A percentile compares a stretch with the other conserved stretches of the same genome.
Evolutionary conservation across 345 rosid species (phyloP).

Genomic region (Nasturtium officinale): DNA sequence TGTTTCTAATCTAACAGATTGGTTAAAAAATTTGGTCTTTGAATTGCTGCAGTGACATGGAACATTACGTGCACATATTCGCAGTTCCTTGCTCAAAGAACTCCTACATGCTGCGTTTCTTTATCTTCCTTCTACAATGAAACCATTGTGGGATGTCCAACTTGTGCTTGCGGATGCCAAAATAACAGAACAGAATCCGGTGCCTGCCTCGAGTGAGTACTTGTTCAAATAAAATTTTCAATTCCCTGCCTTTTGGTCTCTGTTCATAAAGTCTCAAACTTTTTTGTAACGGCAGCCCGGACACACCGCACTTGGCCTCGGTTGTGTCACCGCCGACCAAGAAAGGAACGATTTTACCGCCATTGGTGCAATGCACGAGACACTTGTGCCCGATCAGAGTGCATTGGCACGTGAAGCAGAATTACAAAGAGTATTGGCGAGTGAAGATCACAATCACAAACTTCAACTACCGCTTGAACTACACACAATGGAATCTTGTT

Average conservation of each 20-base stretch:
- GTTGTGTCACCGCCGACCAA: constrained; percentile 56
- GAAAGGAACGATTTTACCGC: constrained; percentile 47
- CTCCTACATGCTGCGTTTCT: constrained; percentile 90
- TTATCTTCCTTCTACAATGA: constrained; percentile 85
- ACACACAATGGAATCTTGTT: constrained; percentile 83
- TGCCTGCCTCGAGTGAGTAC: constrained; percentile 74
- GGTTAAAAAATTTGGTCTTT: background rate
- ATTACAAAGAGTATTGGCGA: constrained; percentile 90
- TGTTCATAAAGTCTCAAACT: constrained; percentile 1
- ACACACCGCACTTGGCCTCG: constrained; percentile 63
- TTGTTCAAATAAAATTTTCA: background rate
- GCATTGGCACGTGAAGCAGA: constrained; percentile 94
- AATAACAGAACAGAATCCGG: constrained; percentile 52
- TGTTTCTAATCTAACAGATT: constrained; percentile 1
- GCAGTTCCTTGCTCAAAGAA: constrained; percentile 79
- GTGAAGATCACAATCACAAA: constrained; percentile 86
- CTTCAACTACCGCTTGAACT: constrained; percentile 77
- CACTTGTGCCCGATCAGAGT: constrained; percentile 87
- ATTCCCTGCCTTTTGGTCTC: background rate
- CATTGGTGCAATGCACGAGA: constrained; percentile 73
- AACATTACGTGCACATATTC: constrained; percentile 92
- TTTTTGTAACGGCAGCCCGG: constrained; percentile 53
- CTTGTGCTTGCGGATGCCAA: constrained; percentile 83
- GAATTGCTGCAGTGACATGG: constrained; percentile 85
- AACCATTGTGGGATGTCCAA: constrained; percentile 80